Percentiles rank a stretch among this genome's conserved stretches.
Conservation (phyloP, 2,329 filamentous ascomycete genomes). For the Remersonia thermophila region DNA sequence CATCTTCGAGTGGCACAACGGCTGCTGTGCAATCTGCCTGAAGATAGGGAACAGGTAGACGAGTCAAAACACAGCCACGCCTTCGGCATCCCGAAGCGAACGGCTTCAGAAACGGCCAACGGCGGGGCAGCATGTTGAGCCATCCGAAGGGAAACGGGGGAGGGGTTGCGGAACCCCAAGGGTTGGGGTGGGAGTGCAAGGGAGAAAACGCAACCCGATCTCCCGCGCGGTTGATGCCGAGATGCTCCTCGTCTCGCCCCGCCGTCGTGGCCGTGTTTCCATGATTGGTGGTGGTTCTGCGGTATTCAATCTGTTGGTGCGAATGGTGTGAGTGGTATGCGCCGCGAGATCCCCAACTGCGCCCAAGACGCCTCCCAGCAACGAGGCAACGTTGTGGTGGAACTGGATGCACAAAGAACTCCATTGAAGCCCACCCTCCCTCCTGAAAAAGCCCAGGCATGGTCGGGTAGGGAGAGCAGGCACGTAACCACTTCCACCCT, state of each 20-base stretch:
- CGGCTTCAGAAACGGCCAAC: background rate
- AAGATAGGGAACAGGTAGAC: no score
- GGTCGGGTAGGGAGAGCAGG: no score
- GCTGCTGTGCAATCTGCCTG: slow-evolving; percentile 12
- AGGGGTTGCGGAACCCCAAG: background rate
- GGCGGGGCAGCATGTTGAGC: background rate
- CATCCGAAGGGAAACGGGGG: background rate
- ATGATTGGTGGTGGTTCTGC: background rate
- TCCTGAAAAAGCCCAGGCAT: no score
- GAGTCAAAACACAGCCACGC: no score
- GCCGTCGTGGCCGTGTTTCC: background rate
- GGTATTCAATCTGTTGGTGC: background rate
- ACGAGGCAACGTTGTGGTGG: no score
- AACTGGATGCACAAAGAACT: no score
- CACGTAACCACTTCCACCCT: no score
- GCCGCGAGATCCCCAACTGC: no score
- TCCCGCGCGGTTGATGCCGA: slow-evolving; percentile 4
- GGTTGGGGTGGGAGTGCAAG: background rate
- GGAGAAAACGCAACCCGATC: background rate
- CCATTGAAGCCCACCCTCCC: no score
- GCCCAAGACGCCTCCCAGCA: no score
- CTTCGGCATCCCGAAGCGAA: slow-evolving; percentile 5
- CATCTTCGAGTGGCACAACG: slow-evolving; percentile 6
- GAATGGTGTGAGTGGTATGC: no score
- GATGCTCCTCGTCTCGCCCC: background rate